Conservation (phyloP, 345 rosid genomes). For the Eucalyptus brandiana region DNA sequence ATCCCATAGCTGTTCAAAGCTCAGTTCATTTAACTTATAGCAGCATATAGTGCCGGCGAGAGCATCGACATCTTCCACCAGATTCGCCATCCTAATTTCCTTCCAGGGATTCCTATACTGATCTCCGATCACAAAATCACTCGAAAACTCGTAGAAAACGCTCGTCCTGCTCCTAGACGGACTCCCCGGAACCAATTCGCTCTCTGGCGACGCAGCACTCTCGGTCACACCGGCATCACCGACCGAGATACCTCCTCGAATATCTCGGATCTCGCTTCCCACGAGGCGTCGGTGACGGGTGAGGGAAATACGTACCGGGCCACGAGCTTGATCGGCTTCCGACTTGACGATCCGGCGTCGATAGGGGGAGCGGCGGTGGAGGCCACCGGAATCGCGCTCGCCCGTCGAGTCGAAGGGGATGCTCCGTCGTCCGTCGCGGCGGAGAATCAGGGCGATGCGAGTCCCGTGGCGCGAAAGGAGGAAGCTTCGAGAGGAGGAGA, state of each 20-base stretch:
- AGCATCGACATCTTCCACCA: constrained; percentile 57
- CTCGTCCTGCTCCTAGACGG: constrained; percentile 70
- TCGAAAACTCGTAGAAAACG: too few relatives aligned
- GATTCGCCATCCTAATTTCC: constrained; percentile 60
- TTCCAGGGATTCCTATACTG: constrained; percentile 87
- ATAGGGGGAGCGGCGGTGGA: too few relatives aligned
- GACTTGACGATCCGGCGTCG: constrained; percentile 70
- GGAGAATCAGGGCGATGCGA: neutral
- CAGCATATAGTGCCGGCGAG: constrained; percentile 48
- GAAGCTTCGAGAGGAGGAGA: neutral
- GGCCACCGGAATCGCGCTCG: too few relatives aligned
- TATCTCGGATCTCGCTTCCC: constrained; percentile 76
- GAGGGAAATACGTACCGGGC: constrained; percentile 88
- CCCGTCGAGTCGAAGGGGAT: neutral
- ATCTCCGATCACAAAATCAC: constrained; percentile 37
- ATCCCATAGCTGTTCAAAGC: neutral
- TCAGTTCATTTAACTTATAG: constrained; percentile 17
- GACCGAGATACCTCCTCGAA: constrained; percentile 12
- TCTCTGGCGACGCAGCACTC: constrained; percentile 4
- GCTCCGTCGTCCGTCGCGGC: neutral
- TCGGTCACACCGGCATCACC: neutral
- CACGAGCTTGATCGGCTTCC: constrained; percentile 68
- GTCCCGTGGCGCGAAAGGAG: neutral
- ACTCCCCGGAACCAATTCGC: constrained; percentile 22
- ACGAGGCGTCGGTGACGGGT: constrained; percentile 74